A percentile compares a stretch with the other conserved stretches of the same genome.
Conservation (phyloP, 495 filamentous ascomycete species). For the Halenospora varia region DNA sequence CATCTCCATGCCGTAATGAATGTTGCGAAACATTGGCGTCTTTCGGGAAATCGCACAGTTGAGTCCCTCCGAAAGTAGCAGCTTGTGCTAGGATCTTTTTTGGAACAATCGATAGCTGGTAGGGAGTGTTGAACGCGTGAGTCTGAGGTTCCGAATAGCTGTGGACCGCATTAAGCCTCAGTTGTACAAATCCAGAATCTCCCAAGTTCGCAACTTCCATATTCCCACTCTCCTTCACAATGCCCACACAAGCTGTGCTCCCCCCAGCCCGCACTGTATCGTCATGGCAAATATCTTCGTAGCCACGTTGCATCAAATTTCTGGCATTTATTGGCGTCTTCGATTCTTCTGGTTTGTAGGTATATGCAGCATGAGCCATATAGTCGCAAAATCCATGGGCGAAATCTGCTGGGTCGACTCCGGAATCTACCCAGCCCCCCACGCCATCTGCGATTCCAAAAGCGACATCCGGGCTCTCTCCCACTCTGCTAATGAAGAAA, state of each 20-base stretch:
- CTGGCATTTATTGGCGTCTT: slow-evolving; percentile 51
- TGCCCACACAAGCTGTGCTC: slow-evolving; percentile 82
- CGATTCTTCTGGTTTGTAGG: slow-evolving; percentile 31
- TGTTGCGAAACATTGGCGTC: slow-evolving; percentile 80
- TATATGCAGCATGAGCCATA: slow-evolving; percentile 72
- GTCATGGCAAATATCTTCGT: slow-evolving; percentile 74
- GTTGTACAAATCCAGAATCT: slow-evolving; percentile 89
- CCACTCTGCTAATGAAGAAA: slow-evolving; percentile 82
- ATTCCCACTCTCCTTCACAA: slow-evolving; percentile 62
- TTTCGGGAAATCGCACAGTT: slow-evolving; percentile 72
- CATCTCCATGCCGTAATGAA: slow-evolving; percentile 79
- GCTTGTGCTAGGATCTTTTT: slow-evolving; percentile 70
- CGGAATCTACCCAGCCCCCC: slow-evolving; percentile 87
- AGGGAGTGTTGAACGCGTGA: slow-evolving; percentile 96
- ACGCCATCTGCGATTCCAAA: slow-evolving; percentile 93
- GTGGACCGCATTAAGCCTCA: slow-evolving; percentile 79
- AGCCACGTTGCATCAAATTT: slow-evolving; percentile 75
- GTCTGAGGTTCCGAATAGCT: slow-evolving; percentile 82
- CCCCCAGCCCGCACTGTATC: slow-evolving; percentile 72
- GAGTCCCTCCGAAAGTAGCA: slow-evolving; percentile 74
- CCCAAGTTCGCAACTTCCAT: slow-evolving; percentile 93
- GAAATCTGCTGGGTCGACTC: slow-evolving; percentile 91
- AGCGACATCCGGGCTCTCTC: slow-evolving; percentile 55
- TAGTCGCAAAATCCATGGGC: slow-evolving; percentile 90
- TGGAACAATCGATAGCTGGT: slow-evolving; percentile 87